Base-by-base conservation (phyloP, 2,329 filamentous ascomycete species). In the Apiospora malaysiana region DNA sequence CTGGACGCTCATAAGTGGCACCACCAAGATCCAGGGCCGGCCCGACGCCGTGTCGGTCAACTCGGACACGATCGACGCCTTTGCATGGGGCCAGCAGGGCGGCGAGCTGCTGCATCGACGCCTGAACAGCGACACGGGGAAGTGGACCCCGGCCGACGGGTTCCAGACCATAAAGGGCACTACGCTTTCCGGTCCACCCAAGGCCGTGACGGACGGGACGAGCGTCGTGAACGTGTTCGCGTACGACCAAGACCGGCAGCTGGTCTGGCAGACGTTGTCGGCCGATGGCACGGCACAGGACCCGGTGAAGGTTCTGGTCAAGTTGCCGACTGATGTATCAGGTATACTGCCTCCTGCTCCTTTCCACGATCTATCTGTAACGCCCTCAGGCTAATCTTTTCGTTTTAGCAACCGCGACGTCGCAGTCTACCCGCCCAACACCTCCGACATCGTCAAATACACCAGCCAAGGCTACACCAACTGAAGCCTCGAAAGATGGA, bases 151-250 rank as follows among this genome's bases (percentile, higher is more conserved):
- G 7, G 32, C 16, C 4, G 43, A 51, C n/a, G 66, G 45, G 7
- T 70, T 70, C n/a, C n/a, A 43, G 7, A 42, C 43, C 2, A 18
- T 66, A 7, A 66, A 40, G 4, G 3, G 27, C 1, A 16, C 9
- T 6, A 43, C 25, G 42, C 59, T 70, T 16, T 18, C 27, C 9
- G 69, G 69, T n/a, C 69, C 59, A 6, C 42, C 69, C 1, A 70
- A n/a, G 6, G 21, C 56, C 9, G n/a, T 70, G 10, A 40, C 10
- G 2, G 27, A 66, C 21, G 69, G 59, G 7, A 42, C 40, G 40
- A 10, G 9, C 7, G 69, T 27, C 9, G 59, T 70, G 21, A 14
- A 70, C 2, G 59, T 70, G 7, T 70, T 70, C n/a, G 69, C 69
- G 10, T 70, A 70, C 21, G 66, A 65, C 27, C 16, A 8, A 10